A percentile compares a stretch with the other conserved stretches of the same genome.
Conservation (phyloP, 2,329 filamentous ascomycete species). For the Xylariaceae sp. region DNA sequence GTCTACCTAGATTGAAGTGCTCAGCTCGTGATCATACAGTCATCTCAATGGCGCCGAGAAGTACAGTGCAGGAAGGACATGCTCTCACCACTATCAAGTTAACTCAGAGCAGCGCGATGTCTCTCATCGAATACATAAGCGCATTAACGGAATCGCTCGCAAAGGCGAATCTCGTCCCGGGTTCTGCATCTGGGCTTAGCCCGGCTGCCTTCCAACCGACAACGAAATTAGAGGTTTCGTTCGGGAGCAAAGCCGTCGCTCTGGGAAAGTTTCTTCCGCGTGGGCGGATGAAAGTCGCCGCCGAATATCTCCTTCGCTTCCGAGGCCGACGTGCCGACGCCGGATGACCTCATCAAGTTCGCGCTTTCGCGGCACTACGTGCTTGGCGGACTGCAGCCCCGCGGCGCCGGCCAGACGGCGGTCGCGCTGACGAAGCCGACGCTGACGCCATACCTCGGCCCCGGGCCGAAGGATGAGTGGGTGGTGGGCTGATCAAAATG, state of each 20-base stretch:
- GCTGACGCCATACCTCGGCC: conserved; percentile 48
- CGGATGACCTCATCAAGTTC: conserved; percentile 57
- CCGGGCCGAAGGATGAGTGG: conserved; percentile 51
- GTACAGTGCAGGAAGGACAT: background rate
- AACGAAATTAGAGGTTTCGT: conserved; percentile 43
- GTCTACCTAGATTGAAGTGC: background rate
- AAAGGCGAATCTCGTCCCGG: conserved; percentile 45
- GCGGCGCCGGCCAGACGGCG: conserved; percentile 18
- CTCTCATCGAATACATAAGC: conserved; percentile 25
- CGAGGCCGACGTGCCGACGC: conserved; percentile 54
- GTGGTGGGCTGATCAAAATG: conserved; percentile 30
- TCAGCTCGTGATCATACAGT: background rate
- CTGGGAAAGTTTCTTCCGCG: conserved; percentile 46
- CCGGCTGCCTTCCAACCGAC: conserved; percentile 46
- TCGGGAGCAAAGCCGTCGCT: conserved; percentile 38
- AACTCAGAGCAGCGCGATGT: conserved; percentile 15
- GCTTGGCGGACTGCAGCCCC: conserved; percentile 44
- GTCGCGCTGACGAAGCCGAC: conserved; percentile 27
- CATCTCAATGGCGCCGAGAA: background rate
- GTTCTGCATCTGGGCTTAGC: conserved; percentile 44
- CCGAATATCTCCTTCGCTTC: conserved; percentile 43
- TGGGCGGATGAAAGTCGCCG: conserved; percentile 40
- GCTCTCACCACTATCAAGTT: background rate
- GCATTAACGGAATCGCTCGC: conserved; percentile 38
- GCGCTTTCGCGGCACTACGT: conserved; percentile 60